Base-by-base conservation (phyloP, 306 rosid species). In the Crataegus laevigata region DNA sequence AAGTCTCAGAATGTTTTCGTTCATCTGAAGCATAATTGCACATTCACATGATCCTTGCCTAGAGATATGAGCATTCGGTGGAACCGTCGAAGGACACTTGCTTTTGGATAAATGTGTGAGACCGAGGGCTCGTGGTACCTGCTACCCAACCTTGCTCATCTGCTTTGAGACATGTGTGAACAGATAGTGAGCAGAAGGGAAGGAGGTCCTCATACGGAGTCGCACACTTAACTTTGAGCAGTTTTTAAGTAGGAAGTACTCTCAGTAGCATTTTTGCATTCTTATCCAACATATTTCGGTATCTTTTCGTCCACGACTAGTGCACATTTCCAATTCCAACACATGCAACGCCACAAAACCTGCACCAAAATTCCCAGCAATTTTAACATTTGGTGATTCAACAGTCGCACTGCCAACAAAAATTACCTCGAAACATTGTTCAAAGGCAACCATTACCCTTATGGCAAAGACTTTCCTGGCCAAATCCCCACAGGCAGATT, bases 381-480 rank as follows among this genome's bases (percentile, higher is more conserved):
- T 92, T 82, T 78, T 87, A 24, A 72, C 85, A 8, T 88, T 92
- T 19, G 97, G 97, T 0, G 94, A 90, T 81, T 92, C 94, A 2
- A 80, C 91, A 0, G 87, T 85, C 8, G 97, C 40, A 54, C 89
- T 3, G 96, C 92, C 9, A 89, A 90, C 43, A 91, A 92, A 82
- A 90, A 88, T 76, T 85, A 82, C 84, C 69, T 89, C 8, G 34
- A 12, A 3, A 88, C 93, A 3, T 13, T 63, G 32, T 57, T 65
- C 4, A 87, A 78, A 77, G 91, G 65, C 51, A 85, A 93, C 61
- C 84, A 86, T 79, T 70, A 19, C 1, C 96, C 98, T 11, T 87
- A 87, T 54, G 96, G 94, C 6, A 75, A 25, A 28, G 88, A 92
- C 65, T 92, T 86, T 7, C 87, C 89, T 1, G 85, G 78, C 6